Percentiles rank a stretch among this genome's conserved stretches.
Conservation (phyloP, 75 land plant genomes). For the Isoetes taiwanensis region DNA sequence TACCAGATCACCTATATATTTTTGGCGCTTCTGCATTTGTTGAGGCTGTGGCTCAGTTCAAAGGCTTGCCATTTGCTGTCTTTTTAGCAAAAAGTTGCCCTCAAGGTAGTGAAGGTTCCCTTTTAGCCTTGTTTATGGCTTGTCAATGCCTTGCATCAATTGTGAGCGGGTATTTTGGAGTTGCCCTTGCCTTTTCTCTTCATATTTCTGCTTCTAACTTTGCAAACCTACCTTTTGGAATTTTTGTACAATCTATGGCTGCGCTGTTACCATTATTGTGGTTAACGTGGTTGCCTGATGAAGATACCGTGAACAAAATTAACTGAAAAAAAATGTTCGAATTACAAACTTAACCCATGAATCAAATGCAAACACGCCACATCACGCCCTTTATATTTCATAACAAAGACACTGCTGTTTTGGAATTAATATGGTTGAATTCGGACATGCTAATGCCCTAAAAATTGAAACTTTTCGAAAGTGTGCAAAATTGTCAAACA, state of each 20-base stretch:
- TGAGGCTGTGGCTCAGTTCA: constrained; percentile 65
- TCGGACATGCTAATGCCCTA: no score
- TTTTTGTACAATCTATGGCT: constrained; percentile 45
- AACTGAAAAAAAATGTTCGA: no score
- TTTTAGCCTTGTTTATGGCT: constrained; percentile 76
- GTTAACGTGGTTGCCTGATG: constrained; percentile 45
- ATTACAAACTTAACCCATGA: no score
- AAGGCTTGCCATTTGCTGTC: constrained; percentile 66
- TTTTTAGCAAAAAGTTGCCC: constrained; percentile 71
- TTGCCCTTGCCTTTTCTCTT: constrained; percentile 46
- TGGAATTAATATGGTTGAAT: no score
- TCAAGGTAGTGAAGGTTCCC: constrained; percentile 72
- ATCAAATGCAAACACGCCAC: no score
- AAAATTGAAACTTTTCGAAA: no score
- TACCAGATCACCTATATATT: constrained; percentile 55
- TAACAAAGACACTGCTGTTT: no score
- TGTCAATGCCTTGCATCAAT: constrained; percentile 49
- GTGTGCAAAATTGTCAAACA: no score
- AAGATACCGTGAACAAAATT: background rate
- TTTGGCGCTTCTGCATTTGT: constrained; percentile 57
- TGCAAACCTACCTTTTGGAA: constrained; percentile 39
- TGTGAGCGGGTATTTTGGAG: constrained; percentile 76
- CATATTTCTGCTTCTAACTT: constrained; percentile 45
- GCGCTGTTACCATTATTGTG: constrained; percentile 52
- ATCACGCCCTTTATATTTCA: no score